phyloP scores from a whole-genome alignment of 176 grass and related monocot genomes.

The Guadua angustifolia region DNA sequence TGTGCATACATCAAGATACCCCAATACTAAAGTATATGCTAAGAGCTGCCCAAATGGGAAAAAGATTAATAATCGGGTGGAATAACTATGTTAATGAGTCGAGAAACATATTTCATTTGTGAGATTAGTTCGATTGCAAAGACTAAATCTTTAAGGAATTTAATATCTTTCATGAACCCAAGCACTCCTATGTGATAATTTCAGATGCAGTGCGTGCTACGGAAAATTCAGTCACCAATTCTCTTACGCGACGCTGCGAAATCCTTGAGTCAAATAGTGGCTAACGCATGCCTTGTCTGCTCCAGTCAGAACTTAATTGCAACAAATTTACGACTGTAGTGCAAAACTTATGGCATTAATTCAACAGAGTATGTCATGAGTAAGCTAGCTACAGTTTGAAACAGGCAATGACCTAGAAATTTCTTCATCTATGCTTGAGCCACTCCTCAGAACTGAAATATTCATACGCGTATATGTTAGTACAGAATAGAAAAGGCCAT shows the following conservation, averaged over 20 bases:
- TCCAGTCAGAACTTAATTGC: neutral
- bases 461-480: neutral
- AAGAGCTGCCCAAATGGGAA: neutral
- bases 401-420: neutral
- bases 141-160: conserved; percentile 39
- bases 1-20: neutral
- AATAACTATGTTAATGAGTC: neutral
- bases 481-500: neutral
- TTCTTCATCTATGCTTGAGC: neutral
- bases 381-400: neutral
- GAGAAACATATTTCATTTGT: neutral
- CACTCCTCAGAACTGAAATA: neutral
- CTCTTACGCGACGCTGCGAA: conserved; percentile 22
- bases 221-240: conserved; percentile 13
- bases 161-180: neutral
- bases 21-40: neutral
- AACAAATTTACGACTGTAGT: neutral
- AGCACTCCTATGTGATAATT: conserved; percentile 15
- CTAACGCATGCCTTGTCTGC: conserved; percentile 11
- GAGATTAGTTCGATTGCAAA: neutral
- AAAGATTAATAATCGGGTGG: neutral
- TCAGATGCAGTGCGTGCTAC: conserved; percentile 19
- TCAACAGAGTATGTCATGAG: neutral
- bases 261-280: conserved; percentile 31
- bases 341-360: neutral